Evolutionary conservation across 768 basidiomycete genomes (phyloP), one percentile per base, ranked within the genome.

Genomic region (Gautieria morchelliformis): DNA sequence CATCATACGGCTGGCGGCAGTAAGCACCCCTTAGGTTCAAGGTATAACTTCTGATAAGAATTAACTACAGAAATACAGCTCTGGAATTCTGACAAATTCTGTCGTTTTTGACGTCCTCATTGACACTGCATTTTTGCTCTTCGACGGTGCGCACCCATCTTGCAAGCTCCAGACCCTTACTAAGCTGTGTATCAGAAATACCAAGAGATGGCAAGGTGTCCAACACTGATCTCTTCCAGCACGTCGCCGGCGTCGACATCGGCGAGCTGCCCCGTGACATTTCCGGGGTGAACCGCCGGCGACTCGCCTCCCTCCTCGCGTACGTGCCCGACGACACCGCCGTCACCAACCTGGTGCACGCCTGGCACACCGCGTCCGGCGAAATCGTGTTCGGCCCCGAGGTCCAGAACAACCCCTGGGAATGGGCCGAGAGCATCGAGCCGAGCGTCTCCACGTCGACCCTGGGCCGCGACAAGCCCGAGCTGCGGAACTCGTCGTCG

Each of bases 401-500:
- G 1, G 84, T 90, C 17, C 73, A 80, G 57, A 87, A 89, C 68
- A 79, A 82, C 33, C 87, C 89, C 4, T 92, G 89, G 89, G 89
- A 92, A 67, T 91, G 89, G 88, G 80, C 84, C 7, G 89, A 92
- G 68, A 81, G 85, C 65, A 64, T 90, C 3, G 72, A 76, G 3
- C 58, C 74, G 8, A 63, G 71, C 11, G 61, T 72, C 4, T 77
- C 79, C 27, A 66, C 74, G 10, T 77, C 73, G 32, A 77, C 78
- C 10, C 72, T 72, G 33, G 70, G 75, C 24, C 68, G 68, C 27
- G 73, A 74, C 52, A 65, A 63, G 19, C 73, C 75, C 20, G 75
- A 76, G 39, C 72, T 87, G 44, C 84, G 78, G 66, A 91, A 91
- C 64, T 73, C 82, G 4, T 78, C 80, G 0, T 88, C 88, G 0